Evolutionary conservation across 139 green algal species (phyloP).

Genomic region (Micractinium conductrix): DNA sequence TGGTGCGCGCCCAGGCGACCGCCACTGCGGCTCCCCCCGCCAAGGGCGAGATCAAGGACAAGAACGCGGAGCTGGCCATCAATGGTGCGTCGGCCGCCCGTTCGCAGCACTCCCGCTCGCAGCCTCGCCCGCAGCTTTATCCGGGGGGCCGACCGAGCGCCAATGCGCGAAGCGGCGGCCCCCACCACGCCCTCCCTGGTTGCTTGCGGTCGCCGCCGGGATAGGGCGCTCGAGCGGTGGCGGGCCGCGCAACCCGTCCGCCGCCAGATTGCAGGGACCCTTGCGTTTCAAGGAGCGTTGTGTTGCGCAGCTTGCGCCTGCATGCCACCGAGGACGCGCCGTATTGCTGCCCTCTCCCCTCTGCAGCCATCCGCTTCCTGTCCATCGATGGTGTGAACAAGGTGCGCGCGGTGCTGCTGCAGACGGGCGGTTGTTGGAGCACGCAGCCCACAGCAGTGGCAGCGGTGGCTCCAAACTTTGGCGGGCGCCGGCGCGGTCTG

Average conservation of each 20-base stretch:
- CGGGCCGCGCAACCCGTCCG: no score
- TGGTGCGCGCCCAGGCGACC: slow-evolving; percentile 5
- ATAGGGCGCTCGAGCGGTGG: no score
- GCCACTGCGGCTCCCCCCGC: background rate
- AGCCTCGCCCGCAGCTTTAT: background rate
- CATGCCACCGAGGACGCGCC: no score
- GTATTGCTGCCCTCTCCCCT: background rate
- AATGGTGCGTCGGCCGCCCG: slow-evolving; percentile 31
- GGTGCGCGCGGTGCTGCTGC: slow-evolving; percentile 25
- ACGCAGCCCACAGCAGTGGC: no score
- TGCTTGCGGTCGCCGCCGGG: no score
- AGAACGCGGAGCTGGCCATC: slow-evolving; percentile 50
- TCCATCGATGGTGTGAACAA: slow-evolving; percentile 70
- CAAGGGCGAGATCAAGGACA: slow-evolving; percentile 33
- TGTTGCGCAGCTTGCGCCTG: background rate
- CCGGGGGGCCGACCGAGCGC: background rate
- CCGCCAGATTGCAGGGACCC: no score
- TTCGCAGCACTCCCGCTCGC: no score
- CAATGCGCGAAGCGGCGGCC: background rate
- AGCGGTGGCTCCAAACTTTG: no score
- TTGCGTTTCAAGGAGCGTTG: background rate
- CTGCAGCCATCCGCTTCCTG: slow-evolving; percentile 80
- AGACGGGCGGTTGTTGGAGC: no score
- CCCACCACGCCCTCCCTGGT: no score
- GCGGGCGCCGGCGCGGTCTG: no score